Evolutionary conservation across 2,329 filamentous ascomycete species (phyloP).

Genomic region (Hypomyces rosellus): DNA sequence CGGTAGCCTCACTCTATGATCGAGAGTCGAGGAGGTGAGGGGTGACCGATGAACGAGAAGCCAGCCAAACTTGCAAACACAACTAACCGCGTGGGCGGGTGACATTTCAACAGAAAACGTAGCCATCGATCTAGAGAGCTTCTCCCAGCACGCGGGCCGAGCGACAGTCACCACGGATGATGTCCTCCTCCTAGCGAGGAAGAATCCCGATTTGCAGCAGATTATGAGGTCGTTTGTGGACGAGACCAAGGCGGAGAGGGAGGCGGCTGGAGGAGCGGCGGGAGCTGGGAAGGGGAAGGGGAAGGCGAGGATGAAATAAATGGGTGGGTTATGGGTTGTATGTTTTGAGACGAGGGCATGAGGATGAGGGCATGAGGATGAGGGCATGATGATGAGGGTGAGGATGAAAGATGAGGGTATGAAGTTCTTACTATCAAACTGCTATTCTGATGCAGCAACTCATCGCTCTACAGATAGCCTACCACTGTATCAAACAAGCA

Average conservation of each 20-base stretch:
- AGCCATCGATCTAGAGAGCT: constrained; percentile 50
- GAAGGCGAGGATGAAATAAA: not conserved
- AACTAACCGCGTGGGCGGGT: no score
- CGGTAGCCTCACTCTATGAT: no score
- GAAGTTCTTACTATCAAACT: no score
- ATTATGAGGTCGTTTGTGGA: constrained; percentile 68
- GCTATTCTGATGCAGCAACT: no score
- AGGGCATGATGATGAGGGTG: no score
- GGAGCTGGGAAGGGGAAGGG: constrained; percentile 21
- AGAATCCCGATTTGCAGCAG: constrained; percentile 77
- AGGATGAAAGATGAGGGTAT: not conserved
- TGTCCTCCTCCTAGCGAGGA: constrained; percentile 76
- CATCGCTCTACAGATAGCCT: no score
- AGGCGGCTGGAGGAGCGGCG: constrained; percentile 27
- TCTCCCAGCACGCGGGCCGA: constrained; percentile 70
- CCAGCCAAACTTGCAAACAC: not conserved
- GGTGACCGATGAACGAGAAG: no score
- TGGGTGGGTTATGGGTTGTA: no score
- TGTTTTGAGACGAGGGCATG: no score
- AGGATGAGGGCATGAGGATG: no score
- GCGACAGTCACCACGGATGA: constrained; percentile 78
- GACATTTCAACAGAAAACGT: constrained; percentile 45
- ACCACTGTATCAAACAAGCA: no score
- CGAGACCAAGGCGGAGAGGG: constrained; percentile 42
- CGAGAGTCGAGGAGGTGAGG: no score